Base-by-base conservation (phyloP, 2,329 filamentous ascomycete species). In the Fonsecaea monophora region DNA sequence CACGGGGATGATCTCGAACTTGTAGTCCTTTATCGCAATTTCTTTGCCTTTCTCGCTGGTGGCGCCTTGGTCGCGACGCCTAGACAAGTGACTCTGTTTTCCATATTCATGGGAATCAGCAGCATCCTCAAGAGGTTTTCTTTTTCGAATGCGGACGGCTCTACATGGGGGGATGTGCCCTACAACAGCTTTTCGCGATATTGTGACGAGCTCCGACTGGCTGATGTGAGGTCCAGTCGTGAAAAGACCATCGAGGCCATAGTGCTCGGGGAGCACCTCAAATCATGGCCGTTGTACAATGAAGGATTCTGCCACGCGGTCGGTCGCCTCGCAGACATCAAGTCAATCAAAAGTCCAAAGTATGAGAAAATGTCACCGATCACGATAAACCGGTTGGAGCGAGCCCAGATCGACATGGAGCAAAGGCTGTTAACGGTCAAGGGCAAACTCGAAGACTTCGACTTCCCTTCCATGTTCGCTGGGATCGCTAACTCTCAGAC, bases 251-350 rank as follows among this genome's bases (percentile, higher is more conserved):
- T 98, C 30, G 92, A 98, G 78, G 91, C 90, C 0, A 85, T 98
- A 55, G 85, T 98, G n/a, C 82, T 99, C 10, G 94, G 92, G 64
- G 94, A 99, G 79, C 87, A 87, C 42, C 91, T 98, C 88, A 89
- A 89, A 65, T 96, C 87, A 56, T 87, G 90, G 73, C 85, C 89
- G 7, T 84, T 99, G 2, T 98, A 96, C 79, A 92, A 92, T 66
- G 93, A 97, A 78, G 92, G 92, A 0, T 98, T 97, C 74, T 89
- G 93, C 4, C 95, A 98, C 77, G 92, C 90, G 0, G 92, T 92
- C 9, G 95, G 94, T 58, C 96, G 95, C 78, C 92, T 86, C 69
- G 83, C 94, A 66, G 86, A 91, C 21, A 84, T 92, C 37, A 87
- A 93, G 66, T 84, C 88, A 62, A 79, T 93, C 55, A 86, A 88